Percentiles rank a stretch among this genome's conserved stretches.
phyloP scores from a whole-genome alignment of 257 asterid species.

The Capsicum chinense region DNA sequence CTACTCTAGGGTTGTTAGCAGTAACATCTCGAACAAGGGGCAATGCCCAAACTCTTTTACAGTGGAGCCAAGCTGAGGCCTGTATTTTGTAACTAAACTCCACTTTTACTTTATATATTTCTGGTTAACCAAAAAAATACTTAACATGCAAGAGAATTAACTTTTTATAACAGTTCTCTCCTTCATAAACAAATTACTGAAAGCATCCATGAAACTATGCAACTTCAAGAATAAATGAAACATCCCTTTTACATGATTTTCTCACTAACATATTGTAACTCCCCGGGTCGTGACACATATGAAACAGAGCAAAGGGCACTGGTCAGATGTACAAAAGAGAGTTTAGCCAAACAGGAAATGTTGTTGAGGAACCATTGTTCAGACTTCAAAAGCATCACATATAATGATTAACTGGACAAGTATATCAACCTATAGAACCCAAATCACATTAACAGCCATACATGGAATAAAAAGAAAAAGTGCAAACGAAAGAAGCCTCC shows the following conservation, averaged over 20 bases:
- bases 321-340: background rate
- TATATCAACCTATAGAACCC: constrained; percentile 23
- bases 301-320: background rate
- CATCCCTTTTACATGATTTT: background rate
- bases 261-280: background rate
- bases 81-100: too few relatives aligned
- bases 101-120: too few relatives aligned
- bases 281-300: too few relatives aligned
- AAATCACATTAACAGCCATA: constrained; percentile 23
- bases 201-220: background rate
- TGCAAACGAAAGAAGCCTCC: constrained; percentile 7
- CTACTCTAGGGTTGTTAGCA: too few relatives aligned
- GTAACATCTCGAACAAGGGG: too few relatives aligned
- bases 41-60: too few relatives aligned
- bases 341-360: background rate
- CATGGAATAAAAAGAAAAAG: constrained; percentile 5
- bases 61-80: too few relatives aligned
- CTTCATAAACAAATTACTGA: background rate
- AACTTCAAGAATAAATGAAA: background rate
- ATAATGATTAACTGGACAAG: background rate
- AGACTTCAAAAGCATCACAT: constrained; percentile 17
- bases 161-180: background rate
- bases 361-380: constrained; percentile 16
- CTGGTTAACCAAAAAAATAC: too few relatives aligned
- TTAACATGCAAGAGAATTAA: background rate